Evolutionary conservation across 2,329 filamentous ascomycete species (phyloP).

Genomic region (Fonsecaea monophora): DNA sequence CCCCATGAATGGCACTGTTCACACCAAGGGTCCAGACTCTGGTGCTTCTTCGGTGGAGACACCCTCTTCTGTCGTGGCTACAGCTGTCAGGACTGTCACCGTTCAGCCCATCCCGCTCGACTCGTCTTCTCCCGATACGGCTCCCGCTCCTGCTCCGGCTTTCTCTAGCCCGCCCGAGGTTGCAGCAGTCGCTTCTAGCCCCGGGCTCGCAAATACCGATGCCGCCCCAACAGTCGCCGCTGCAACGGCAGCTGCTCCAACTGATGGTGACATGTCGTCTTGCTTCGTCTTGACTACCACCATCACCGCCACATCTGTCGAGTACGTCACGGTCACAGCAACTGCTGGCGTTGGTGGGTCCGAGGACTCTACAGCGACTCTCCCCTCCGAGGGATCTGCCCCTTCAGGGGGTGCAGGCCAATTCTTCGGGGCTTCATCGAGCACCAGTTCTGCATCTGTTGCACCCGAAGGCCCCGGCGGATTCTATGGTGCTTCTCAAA

Average conservation of each 20-base stretch:
- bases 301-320: slow-evolving; percentile 39
- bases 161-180: slow-evolving; percentile 27
- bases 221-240: slow-evolving; percentile 4
- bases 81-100: slow-evolving; percentile 33
- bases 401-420: slow-evolving; percentile 1
- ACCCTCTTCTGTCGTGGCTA: slow-evolving; percentile 17
- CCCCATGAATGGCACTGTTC: slow-evolving; percentile 32
- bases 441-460: slow-evolving; percentile 12
- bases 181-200: slow-evolving; percentile 6
- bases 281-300: slow-evolving; percentile 32
- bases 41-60: slow-evolving; percentile 29
- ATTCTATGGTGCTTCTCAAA: background rate
- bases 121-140: slow-evolving; percentile 19
- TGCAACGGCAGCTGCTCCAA: background rate
- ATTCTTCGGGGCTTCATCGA: slow-evolving; percentile 11
- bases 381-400: background rate
- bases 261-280: slow-evolving; percentile 17
- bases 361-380: slow-evolving; percentile 3
- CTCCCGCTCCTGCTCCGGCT: background rate
- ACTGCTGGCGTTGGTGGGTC: slow-evolving; percentile 17
- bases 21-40: slow-evolving; percentile 28
- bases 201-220: slow-evolving; percentile 8
- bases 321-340: slow-evolving; percentile 43
- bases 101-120: slow-evolving; percentile 29
- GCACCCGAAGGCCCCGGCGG: slow-evolving; percentile 6